Percentiles rank a stretch among this genome's conserved stretches.
These are phyloP conservation scores for Auriscalpium vulgare DNA, from an alignment of 768 basidiomycete species.

Conservation along the genomic window DNA sequence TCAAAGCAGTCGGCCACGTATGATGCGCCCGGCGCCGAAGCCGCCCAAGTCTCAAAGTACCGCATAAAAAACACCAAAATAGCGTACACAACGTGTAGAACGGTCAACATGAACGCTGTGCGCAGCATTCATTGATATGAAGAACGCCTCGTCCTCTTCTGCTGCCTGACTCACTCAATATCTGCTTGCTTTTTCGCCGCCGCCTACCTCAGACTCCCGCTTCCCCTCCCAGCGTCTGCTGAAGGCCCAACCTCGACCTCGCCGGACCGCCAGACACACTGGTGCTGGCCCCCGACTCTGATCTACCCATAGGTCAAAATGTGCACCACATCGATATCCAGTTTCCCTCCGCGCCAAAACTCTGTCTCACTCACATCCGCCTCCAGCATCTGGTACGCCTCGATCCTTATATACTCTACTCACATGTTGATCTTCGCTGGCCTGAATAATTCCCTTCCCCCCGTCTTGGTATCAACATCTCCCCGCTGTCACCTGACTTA, in stretches of 20 bases:
- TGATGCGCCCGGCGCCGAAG: too few relatives aligned
- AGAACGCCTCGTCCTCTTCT: neutral
- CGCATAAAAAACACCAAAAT: too few relatives aligned
- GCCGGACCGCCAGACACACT: constrained; percentile 38
- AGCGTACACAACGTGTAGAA: too few relatives aligned
- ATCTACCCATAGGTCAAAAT: constrained; percentile 28
- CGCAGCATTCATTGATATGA: too few relatives aligned
- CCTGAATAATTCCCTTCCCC: constrained; percentile 7
- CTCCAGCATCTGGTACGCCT: constrained; percentile 5
- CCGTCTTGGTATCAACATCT: too few relatives aligned
- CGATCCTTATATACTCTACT: neutral
- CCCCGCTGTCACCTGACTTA: too few relatives aligned
- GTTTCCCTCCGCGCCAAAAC: neutral
- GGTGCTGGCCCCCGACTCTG: constrained; percentile 26
- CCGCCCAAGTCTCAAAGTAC: too few relatives aligned
- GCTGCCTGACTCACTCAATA: constrained; percentile 2
- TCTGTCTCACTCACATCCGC: constrained; percentile 3
- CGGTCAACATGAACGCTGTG: too few relatives aligned
- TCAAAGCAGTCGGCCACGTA: too few relatives aligned
- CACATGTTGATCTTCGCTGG: constrained; percentile 5
- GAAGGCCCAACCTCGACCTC: constrained; percentile 20
- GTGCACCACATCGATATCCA: constrained; percentile 19
- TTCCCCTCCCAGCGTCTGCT: constrained; percentile 14
- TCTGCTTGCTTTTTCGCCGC: neutral
- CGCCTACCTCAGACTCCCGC: constrained; percentile 3